Evolutionary conservation across 176 grass and related monocot genomes (phyloP).

Genomic region (Puya raimondii): DNA sequence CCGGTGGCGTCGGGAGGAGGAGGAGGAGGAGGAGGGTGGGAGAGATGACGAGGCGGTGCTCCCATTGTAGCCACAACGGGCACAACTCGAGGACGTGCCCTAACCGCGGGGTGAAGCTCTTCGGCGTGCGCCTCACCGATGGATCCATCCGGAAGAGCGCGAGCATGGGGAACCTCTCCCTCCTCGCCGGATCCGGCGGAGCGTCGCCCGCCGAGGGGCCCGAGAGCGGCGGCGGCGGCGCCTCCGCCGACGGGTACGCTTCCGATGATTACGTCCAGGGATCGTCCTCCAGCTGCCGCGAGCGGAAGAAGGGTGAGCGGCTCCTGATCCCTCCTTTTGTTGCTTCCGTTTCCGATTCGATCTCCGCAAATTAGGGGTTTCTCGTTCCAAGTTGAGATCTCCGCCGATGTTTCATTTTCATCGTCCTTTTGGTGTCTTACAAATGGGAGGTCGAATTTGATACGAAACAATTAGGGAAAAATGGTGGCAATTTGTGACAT

Average conservation of each 20-base stretch:
- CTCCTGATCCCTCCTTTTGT: not conserved
- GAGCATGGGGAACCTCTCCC: slow-evolving; percentile 92
- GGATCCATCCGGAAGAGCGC: slow-evolving; percentile 94
- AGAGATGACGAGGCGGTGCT: slow-evolving; percentile 92
- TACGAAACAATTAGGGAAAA: not conserved
- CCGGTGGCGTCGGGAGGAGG: not conserved
- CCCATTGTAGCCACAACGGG: slow-evolving; percentile 96
- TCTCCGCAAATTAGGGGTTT: not conserved
- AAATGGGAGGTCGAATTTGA: not conserved
- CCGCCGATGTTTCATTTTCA: not conserved
- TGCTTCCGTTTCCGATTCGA: slow-evolving; percentile 4
- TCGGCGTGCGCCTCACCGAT: slow-evolving; percentile 88
- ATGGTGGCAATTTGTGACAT: too few relatives aligned
- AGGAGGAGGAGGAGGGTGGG: not conserved
- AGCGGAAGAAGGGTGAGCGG: slow-evolving; percentile 80
- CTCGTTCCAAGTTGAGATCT: slow-evolving; percentile 1
- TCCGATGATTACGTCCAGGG: slow-evolving; percentile 94
- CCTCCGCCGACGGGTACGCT: slow-evolving; percentile 57
- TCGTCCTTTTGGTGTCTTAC: not conserved
- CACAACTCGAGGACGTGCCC: slow-evolving; percentile 96
- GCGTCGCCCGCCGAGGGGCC: slow-evolving; percentile 63
- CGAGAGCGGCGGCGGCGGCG: slow-evolving; percentile 23
- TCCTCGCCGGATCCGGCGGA: slow-evolving; percentile 74
- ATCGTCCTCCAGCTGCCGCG: slow-evolving; percentile 81
- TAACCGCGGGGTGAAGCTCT: slow-evolving; percentile 89